Evolutionary conservation across 129 eudicot genomes (phyloP), one percentile per base, ranked within the genome.

Genomic region (Solidago caesia): DNA sequence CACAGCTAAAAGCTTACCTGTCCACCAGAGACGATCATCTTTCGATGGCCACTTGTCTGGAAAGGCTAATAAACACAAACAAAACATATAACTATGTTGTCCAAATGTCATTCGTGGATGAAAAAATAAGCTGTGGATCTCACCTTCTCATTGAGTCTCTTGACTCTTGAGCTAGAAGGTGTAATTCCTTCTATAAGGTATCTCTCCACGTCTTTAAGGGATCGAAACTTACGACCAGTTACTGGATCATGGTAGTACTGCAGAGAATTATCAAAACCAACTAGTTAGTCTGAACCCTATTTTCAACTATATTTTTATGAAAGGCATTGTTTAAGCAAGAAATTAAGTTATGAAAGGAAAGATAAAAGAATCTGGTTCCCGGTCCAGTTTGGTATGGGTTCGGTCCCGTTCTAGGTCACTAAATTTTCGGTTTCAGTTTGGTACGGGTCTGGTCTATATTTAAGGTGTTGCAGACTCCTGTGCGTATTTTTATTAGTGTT

Each of bases 191-290:
- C 86, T 64, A 88, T 89, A 29, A 91, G 55, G 80, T 85, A 76
- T 52, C 90, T 78, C 77, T 84, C 83, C 45, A 92, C 88, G 26
- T 85, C 88, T 80, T 73, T 76, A 9, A 81, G 65, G 44, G 97
- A 89, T 61, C 97, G 84, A 74, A 89, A 87, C 74, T 87, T 81
- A 42, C 75, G 77, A 65, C 94, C 93, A 64, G 87, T 92, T 64
- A 81, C 85, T 43, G 94, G 88, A 76, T 92, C 97, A 74, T 79
- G 64, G 80, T 87, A 89, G 59, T 85, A 92, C 96, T 92, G 87
- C 84, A 80, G 7, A 69, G 68, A 6, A 49, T 53, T 43, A 81
- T 45, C 62, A 64, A 64, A 27, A 44, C 6, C 6, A 46, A 2
- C 5, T 56, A 68, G 44, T 75, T 52, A 68, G 44, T 43, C 16